These are phyloP conservation scores for Sarocladium oryzae DNA, from an alignment of 2,329 filamentous ascomycete species.

Conservation along the genomic window DNA sequence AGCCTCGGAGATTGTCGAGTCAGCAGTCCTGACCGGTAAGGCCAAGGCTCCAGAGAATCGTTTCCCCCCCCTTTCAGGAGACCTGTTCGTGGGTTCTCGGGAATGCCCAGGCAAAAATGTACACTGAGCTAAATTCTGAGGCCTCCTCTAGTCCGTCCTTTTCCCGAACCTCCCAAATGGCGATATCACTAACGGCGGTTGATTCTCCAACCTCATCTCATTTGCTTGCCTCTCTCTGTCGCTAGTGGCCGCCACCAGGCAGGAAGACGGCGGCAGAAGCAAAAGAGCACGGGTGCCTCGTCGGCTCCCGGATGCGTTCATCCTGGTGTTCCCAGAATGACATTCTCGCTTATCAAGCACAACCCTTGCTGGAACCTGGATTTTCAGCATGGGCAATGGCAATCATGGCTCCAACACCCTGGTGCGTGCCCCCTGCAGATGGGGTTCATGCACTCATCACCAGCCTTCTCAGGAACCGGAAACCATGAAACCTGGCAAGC, in stretches of 20 bases:
- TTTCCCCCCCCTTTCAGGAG: not conserved
- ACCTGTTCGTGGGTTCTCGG: not conserved
- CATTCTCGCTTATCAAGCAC: constrained; percentile 1
- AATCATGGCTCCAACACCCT: not conserved
- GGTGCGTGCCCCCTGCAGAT: not conserved
- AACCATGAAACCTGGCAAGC: too few species aligned
- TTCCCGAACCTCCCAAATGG: too few species aligned
- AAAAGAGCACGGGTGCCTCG: not conserved
- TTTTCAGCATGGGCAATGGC: not conserved
- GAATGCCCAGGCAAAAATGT: not conserved
- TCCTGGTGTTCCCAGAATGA: not conserved
- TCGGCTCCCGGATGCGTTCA: not conserved
- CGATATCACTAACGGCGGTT: too few species aligned
- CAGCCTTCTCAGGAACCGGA: too few species aligned
- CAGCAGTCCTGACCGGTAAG: not conserved
- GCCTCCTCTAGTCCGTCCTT: too few species aligned
- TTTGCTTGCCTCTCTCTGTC: not conserved
- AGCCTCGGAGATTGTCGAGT: not conserved
- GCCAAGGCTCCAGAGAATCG: not conserved
- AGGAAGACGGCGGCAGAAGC: too few species aligned
- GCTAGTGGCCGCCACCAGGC: not conserved
- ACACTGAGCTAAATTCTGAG: too few species aligned
- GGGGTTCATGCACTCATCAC: not conserved
- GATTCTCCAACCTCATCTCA: too few species aligned
- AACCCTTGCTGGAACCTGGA: not conserved